Base-by-base conservation (phyloP, 495 filamentous ascomycete species). In the Cairneyella variabilis region DNA sequence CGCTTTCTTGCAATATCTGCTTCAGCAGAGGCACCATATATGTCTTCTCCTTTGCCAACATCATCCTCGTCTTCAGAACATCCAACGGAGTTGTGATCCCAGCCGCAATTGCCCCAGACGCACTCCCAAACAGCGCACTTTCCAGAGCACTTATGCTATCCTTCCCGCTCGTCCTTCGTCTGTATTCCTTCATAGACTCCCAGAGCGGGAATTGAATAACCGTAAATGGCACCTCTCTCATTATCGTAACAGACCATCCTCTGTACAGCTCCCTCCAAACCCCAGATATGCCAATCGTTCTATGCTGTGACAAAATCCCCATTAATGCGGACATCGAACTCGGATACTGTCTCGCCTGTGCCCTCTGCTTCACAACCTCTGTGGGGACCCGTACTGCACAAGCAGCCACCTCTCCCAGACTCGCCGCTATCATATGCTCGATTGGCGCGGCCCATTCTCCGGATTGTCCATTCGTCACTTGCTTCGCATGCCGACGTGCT, bases 201-300 rank as follows among this genome's bases (percentile, higher is more conserved):
- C 93, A 98, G 62, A 98, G 76, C 16, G 93, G 95, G 62, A 98
- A 98, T 67, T 98, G 93, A 30, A 98, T 81, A 10, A 97, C 82
- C 5, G 93, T 97, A 58, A 98, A 98, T 8, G 93, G 93, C 48
- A 98, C 95, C 73, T 98, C 93, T 42, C 93, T 83, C 72, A 96
- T 84, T 22, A 98, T 84, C 10, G 93, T 98, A 56, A 97, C 85
- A 0, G 83, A 78, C 76, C 90, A 95, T 1, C 93, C 93, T 12
- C 92, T 78, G 62, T 98, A 98, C 48, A 98, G 64, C 66, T 96
- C 91, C 44, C 80, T 71, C 76, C 89, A 81, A 22, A 96, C 85
- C 12, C 81, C 80, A 5, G 17, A 56, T 23, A 64, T 69, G 46
- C 66, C 83, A 27, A 68, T 66, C 28, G 54, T 41, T 16, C 65